Evolutionary conservation across 768 basidiomycete species (phyloP), one percentile per base, ranked within the genome.

Genomic region (Boletellus ananas): DNA sequence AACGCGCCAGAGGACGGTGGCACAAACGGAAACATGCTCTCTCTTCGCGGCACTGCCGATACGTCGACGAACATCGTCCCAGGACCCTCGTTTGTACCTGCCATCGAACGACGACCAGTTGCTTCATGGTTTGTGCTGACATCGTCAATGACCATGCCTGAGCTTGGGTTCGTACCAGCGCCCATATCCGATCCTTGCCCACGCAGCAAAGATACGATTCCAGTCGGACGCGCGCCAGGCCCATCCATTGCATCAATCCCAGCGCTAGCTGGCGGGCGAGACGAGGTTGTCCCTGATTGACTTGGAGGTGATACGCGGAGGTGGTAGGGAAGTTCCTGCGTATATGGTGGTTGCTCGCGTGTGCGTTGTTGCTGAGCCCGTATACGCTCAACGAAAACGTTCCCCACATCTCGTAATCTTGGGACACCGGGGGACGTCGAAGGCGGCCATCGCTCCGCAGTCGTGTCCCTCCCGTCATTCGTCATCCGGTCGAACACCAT

Each of bases 401-500:
- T 43, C 5, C 51, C 54, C 17, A 31, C 12, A 7, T 64, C 57
- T 3, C 53, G 56, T 8, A 43, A 4, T 2, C 52, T 25, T 21
- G 33, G 33, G 0, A 49, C 20, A 3, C 6, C 52, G 11, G 37
- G 48, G 11, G 52, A 23, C 7, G 49, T 10, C 2, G 47, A 14
- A 14, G 49, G n/a, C 16, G 52, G 16, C 62, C 44, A 49, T 34
- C 45, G 5, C 3, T 59, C 56, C 29, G 11, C 29, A 18, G 13
- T 25, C 23, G 21, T 12, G 0, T 54, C 61, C n/a, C 60, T 47
- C 20, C 38, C 50, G 5, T 63, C 62, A 35, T 35, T 43, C 51
- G 51, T 53, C 51, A 61, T 21, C 13, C 59, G 49, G 33, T 63
- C 63, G 36, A 62, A 56, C 33, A 51, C 47, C 39, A 64, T 49